These are phyloP conservation scores for Sphagnurus paluster DNA, from an alignment of 1,284 basidiomycete species.

Conservation along the genomic window DNA sequence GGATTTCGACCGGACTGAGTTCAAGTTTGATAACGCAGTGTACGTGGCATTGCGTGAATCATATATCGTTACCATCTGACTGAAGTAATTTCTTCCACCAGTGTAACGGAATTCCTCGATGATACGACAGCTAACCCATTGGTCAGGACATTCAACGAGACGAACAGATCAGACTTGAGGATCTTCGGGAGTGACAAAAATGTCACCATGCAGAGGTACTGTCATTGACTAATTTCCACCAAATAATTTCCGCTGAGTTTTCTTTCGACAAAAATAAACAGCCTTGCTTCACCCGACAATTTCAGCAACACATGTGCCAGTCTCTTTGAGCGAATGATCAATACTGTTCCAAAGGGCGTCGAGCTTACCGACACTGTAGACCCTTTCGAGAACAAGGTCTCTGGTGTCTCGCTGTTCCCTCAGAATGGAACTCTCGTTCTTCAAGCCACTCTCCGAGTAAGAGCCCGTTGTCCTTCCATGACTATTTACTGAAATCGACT, in stretches of 20 bases:
- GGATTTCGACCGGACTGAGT: background rate
- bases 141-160: background rate
- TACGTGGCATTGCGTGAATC: background rate
- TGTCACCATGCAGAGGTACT: background rate
- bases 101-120: background rate
- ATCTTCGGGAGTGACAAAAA: conserved; percentile 1
- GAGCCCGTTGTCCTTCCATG: background rate
- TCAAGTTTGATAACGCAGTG: conserved; percentile 4
- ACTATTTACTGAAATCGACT: background rate
- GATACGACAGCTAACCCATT: conserved; percentile 2
- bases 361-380: background rate
- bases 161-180: background rate
- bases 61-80: background rate
- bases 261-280: too few species aligned
- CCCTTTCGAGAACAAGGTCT: background rate
- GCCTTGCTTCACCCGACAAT: background rate
- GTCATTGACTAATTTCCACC: too few species aligned
- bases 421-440: background rate
- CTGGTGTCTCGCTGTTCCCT: background rate
- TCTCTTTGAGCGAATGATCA: background rate
- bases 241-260: too few species aligned
- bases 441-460: background rate
- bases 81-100: background rate
- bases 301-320: background rate
- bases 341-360: background rate